phyloP scores from a whole-genome alignment of 2,329 filamentous ascomycete genomes.

The Cadophora malorum region DNA sequence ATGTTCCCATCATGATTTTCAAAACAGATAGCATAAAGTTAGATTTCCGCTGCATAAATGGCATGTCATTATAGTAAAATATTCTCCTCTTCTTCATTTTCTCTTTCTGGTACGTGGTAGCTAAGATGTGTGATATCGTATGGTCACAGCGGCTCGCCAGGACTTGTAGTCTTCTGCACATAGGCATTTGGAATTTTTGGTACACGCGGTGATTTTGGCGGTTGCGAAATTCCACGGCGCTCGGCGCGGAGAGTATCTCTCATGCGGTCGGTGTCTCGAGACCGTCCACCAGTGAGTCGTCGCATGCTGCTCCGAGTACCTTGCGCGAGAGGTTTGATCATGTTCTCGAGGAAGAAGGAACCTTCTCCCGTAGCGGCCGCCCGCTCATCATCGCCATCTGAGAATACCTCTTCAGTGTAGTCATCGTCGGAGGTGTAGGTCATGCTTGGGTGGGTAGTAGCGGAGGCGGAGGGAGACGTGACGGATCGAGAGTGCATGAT shows the following conservation, averaged over 20 bases:
- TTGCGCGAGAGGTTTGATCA: conserved; percentile 64
- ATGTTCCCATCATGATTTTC: not conserved
- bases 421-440: conserved; percentile 79
- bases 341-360: conserved; percentile 64
- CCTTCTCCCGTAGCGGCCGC: conserved; percentile 37
- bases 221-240: conserved; percentile 40
- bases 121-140: not conserved
- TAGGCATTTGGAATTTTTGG: conserved; percentile 45
- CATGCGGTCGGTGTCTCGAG: conserved; percentile 42
- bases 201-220: conserved; percentile 44
- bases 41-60: conserved; percentile 14
- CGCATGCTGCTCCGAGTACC: conserved; percentile 65
- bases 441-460: conserved; percentile 60
- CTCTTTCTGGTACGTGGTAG: not conserved
- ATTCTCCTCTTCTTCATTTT: not conserved
- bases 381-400: conserved; percentile 72
- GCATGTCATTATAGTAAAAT: conserved; percentile 14
- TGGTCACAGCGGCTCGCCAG: conserved; percentile 28
- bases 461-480: conserved; percentile 75
- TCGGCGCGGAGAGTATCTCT: conserved; percentile 43
- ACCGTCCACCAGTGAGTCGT: conserved; percentile 63
- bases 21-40: not conserved
- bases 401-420: conserved; percentile 73
- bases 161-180: conserved; percentile 36
- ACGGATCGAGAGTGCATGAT: conserved; percentile 81